phyloP scores from a whole-genome alignment of 2,329 filamentous ascomycete genomes.

The Pseudogymnoascus sp. region DNA sequence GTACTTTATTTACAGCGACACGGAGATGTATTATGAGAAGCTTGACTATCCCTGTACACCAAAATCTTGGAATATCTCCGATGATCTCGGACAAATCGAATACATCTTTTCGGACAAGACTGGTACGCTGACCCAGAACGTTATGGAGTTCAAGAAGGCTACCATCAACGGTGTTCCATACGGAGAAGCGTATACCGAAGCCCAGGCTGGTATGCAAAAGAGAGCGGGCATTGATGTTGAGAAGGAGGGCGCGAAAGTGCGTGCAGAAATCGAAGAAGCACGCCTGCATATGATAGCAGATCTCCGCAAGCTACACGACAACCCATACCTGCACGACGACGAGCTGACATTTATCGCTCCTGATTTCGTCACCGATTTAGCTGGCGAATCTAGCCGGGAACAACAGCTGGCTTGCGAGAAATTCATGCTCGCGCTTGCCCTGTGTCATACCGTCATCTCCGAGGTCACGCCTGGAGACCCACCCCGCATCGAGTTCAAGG shows the following conservation, averaged over 20 bases:
- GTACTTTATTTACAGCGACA: constrained; percentile 94
- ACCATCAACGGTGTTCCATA: constrained; percentile 92
- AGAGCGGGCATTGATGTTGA: constrained; percentile 81
- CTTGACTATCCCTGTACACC: constrained; percentile 93
- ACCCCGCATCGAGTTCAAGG: constrained; percentile 88
- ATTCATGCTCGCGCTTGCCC: constrained; percentile 89
- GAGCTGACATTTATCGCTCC: constrained; percentile 88
- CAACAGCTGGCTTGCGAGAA: constrained; percentile 73
- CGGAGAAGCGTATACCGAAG: constrained; percentile 95
- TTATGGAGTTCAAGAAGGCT: constrained; percentile 99
- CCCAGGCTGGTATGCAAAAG: constrained; percentile 92
- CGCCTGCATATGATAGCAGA: constrained; percentile 63
- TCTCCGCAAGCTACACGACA: constrained; percentile 72
- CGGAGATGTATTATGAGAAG: constrained; percentile 92
- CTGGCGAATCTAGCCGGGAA: constrained; percentile 64
- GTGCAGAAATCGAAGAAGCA: constrained; percentile 69
- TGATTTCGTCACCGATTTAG: constrained; percentile 76
- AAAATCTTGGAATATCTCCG: constrained; percentile 98
- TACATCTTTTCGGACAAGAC: constrained; percentile 98
- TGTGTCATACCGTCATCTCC: constrained; percentile 93
- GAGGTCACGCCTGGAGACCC: constrained; percentile 81
- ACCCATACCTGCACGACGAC: constrained; percentile 84
- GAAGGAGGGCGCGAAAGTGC: constrained; percentile 63
- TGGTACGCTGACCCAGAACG: constrained; percentile 80
- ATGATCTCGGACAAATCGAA: constrained; percentile 95